phyloP scores from a whole-genome alignment of 2,329 filamentous ascomycete species.

The Talaromyces sp. region DNA sequence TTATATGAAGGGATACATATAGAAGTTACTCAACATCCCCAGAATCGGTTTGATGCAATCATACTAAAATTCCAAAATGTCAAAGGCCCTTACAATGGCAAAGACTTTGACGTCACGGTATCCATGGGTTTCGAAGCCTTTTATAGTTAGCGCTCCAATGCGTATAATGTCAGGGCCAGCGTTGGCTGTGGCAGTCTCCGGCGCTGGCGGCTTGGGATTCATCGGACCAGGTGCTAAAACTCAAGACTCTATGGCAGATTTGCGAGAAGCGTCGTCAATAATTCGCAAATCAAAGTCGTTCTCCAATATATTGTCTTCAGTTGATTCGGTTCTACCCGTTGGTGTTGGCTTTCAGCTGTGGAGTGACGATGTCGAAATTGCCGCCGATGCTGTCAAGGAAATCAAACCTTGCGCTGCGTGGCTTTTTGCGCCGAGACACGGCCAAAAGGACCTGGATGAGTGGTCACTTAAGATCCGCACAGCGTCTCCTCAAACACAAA shows the following conservation, averaged over 20 bases:
- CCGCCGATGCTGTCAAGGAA: constrained; percentile 30
- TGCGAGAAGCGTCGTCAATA: constrained; percentile 28
- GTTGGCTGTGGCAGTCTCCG: constrained; percentile 60
- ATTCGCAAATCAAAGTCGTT: constrained; percentile 24
- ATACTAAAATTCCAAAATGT: not conserved
- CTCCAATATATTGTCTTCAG: constrained; percentile 2
- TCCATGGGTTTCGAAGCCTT: constrained; percentile 58
- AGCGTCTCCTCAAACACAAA: constrained; percentile 43
- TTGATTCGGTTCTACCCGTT: constrained; percentile 31
- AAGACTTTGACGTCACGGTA: constrained; percentile 8
- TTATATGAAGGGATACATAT: not conserved
- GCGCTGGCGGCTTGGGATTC: constrained; percentile 55
- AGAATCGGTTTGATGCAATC: not conserved
- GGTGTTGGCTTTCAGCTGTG: constrained; percentile 45
- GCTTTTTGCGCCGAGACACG: constrained; percentile 39
- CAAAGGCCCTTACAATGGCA: constrained; percentile 2
- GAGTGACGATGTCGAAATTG: constrained; percentile 35
- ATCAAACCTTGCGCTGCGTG: constrained; percentile 42
- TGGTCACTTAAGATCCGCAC: constrained; percentile 48
- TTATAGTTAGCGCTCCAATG: constrained; percentile 68
- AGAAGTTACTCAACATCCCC: not conserved
- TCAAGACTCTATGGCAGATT: constrained; percentile 28
- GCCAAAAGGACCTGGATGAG: constrained; percentile 34
- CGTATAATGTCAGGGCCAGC: constrained; percentile 58
- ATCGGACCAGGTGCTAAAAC: constrained; percentile 55